Base-by-base conservation (phyloP, 345 rosid species). In the Populus davidiana region DNA sequence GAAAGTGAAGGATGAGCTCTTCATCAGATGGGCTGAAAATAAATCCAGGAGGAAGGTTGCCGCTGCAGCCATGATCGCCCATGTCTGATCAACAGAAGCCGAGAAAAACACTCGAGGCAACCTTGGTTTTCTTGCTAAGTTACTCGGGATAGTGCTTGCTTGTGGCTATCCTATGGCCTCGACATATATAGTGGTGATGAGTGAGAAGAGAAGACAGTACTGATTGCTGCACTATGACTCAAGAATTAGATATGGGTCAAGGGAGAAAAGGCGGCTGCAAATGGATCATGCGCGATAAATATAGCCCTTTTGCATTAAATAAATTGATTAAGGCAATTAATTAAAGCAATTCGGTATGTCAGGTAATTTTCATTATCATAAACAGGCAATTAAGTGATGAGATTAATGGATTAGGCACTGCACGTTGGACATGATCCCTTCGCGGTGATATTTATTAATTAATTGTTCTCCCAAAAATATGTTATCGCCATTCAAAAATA, bases 11-110 rank as follows among this genome's bases (percentile, higher is more conserved):
- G 39, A 87, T 71, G 2, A 86, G 88, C n/a, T 87, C 90, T 70
- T 87, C 87, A 61, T 87, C 90, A 2, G 86, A 86, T 1, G 90
- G 90, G 54, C 72, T 44, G 76, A 87, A 87, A 20, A 61, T 38
- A 66, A 87, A 87, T 17, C 88, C 90, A 0, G 90, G 90, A 13
- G 88, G 90, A n/a, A 87, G 87, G 18, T 75, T 82, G 65, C 80
- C 38, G 18, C 65, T 47, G 21, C 47, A 18, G 9, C 63, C 49
- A 23, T 18, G 67, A 72, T 72, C 85, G 38, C 67, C 70, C 77
- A 76, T 79, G 3, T 36, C 41, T 67, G 1, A 18, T 33, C 36
- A 33, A 33, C 36, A 33, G 36, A 33, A 33, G 36, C 36, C 5
- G 36, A 33, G 5, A 33, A 33, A 8, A 29, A n/a, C 5, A 1